A percentile compares a stretch with the other conserved stretches of the same genome.
Evolutionary conservation across 371 early-diverging fungal genomes (phyloP).

Genomic region (Syncephalis plumigaleata): DNA sequence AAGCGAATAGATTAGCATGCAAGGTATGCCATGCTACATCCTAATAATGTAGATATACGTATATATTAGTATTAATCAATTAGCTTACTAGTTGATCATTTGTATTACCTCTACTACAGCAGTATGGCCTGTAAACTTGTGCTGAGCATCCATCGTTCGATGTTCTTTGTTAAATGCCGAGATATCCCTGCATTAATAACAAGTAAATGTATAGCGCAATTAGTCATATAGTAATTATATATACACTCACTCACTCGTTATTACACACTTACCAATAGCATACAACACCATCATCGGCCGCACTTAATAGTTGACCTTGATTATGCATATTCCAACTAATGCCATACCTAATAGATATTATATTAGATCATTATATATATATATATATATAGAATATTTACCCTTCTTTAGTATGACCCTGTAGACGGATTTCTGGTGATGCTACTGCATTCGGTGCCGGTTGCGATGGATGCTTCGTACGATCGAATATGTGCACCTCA

Average conservation of each 20-base stretch:
- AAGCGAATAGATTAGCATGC: conserved; percentile 71
- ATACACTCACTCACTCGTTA: no score
- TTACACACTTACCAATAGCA: conserved; percentile 66
- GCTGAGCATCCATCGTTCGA: conserved; percentile 46
- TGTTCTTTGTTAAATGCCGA: conserved; percentile 42
- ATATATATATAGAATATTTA: conserved; percentile 14
- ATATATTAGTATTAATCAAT: no score
- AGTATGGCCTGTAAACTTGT: conserved; percentile 64
- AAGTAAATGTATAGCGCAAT: neutral
- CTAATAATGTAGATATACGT: conserved; percentile 13
- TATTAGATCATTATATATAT: no score
- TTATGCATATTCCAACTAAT: conserved; percentile 50
- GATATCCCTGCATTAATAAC: conserved; percentile 45
- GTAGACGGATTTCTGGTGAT: conserved; percentile 70
- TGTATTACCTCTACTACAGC: conserved; percentile 67
- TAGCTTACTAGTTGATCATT: neutral
- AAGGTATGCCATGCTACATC: conserved; percentile 88
- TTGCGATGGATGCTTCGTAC: conserved; percentile 76
- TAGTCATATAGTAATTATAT: neutral
- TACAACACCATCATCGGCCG: conserved; percentile 74
- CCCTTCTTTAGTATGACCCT: conserved; percentile 91
- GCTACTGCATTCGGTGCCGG: conserved; percentile 58
- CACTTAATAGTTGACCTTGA: conserved; percentile 57
- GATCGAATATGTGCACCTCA: conserved; percentile 90
- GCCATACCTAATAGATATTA: conserved; percentile 40